A percentile compares a stretch with the other conserved stretches of the same genome.
Evolutionary conservation across 768 basidiomycete genomes (phyloP).

Genomic region (Cantharellus cinnabarinus): DNA sequence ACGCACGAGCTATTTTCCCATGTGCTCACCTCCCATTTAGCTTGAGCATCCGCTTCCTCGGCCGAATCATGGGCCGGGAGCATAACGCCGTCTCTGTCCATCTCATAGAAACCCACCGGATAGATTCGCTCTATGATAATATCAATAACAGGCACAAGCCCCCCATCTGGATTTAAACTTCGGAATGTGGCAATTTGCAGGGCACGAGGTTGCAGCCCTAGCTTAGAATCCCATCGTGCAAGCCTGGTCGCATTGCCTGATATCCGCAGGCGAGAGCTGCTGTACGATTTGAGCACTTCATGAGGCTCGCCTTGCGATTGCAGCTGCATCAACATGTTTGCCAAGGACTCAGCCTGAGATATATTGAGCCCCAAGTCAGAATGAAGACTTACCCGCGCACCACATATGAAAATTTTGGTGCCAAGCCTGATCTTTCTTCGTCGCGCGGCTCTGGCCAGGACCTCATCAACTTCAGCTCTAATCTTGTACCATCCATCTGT

Average conservation of each 20-base stretch:
- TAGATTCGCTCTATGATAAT: slow-evolving; percentile 51
- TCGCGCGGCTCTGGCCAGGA: slow-evolving; percentile 47
- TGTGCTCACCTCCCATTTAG: slow-evolving; percentile 46
- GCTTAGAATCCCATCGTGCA: slow-evolving; percentile 69
- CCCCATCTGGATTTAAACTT: slow-evolving; percentile 67
- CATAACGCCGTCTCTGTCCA: slow-evolving; percentile 30
- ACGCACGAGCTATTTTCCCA: neutral
- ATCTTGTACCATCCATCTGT: slow-evolving; percentile 96
- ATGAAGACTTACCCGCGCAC: slow-evolving; percentile 39
- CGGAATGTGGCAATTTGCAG: slow-evolving; percentile 58
- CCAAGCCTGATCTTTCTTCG: slow-evolving; percentile 52
- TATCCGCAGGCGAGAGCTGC: slow-evolving; percentile 41
- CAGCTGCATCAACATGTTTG: slow-evolving; percentile 26
- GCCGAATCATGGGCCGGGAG: slow-evolving; percentile 37
- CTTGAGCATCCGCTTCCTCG: slow-evolving; percentile 41
- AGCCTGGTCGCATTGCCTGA: slow-evolving; percentile 74
- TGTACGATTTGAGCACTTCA: slow-evolving; percentile 67
- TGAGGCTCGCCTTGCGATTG: slow-evolving; percentile 52
- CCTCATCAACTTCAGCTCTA: slow-evolving; percentile 51
- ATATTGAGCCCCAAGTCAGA: neutral
- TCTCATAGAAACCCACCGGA: slow-evolving; percentile 63
- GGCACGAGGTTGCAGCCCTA: slow-evolving; percentile 43
- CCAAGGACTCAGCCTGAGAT: neutral
- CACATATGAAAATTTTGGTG: slow-evolving; percentile 61
- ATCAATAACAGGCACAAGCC: slow-evolving; percentile 52